Evolutionary conservation across 2,329 filamentous ascomycete species (phyloP), one percentile per base, ranked within the genome.

Genomic region (Juglanconis sp.): DNA sequence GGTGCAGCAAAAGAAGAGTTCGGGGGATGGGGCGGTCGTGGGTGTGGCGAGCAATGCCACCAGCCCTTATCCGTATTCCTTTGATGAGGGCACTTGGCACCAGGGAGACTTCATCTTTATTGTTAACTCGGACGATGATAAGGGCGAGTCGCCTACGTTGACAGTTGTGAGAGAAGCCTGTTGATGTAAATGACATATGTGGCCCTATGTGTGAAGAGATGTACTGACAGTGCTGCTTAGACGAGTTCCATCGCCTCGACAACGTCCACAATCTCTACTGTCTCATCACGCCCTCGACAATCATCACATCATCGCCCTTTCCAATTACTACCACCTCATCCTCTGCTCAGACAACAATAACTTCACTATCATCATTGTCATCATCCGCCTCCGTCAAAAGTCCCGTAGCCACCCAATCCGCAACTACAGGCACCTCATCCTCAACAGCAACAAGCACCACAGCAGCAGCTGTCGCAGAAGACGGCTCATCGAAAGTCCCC

Each of bases 101-200:
- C 35, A 53, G 30, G 51, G 51, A 35, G 35, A 53, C 24, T 53
- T 53, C 24, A 38, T 53, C 35, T 53, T 53, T 30, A 44, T 53
- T 15, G 51, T 53, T 24, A 38, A 53, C 11, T 53, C 51, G 35
- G 51, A 38, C 30, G 51, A 53, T 9, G 51, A 53, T 7, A 11
- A 53, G 51, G 51, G 35, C 24, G 51, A 53, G 6, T 53, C 51
- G 2, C 40, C 40, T n/a, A 53, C 32, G 7, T 30, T 53, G 51
- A 44, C 36, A 40, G 10, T 53, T 7, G 51, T 53, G 17, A 53
- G 51, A 40, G n/a, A 7, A 3, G 6, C n/a, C n/a, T 52, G 7
- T 52, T 52, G 31, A 36, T 34, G 34, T 30, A 36, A 5, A 34
- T 3, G 13, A 15, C 15, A 8, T 7, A 15, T 30, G 17, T 31